Percentiles rank a stretch among this genome's conserved stretches.
Conservation (phyloP, 2,329 filamentous ascomycete genomes). For the Monosporascus cannonballus region DNA sequence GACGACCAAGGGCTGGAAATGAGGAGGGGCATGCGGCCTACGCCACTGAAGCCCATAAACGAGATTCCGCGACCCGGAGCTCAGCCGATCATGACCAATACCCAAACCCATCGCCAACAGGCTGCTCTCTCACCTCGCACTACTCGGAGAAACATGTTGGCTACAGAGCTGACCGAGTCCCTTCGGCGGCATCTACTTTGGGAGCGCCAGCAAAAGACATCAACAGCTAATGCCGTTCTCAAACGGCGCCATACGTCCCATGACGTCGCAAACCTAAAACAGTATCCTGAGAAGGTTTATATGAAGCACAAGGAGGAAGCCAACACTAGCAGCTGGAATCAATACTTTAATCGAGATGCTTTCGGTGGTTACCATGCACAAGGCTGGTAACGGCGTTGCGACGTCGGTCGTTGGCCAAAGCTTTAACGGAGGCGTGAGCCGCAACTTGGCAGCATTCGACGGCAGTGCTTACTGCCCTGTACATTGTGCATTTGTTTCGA, state of each 20-base stretch:
- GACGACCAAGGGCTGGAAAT: slow-evolving; percentile 59
- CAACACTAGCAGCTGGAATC: slow-evolving; percentile 73
- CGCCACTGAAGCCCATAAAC: slow-evolving; percentile 47
- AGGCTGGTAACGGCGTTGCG: slow-evolving; percentile 60
- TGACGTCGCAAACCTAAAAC: slow-evolving; percentile 81
- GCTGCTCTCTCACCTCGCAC: slow-evolving; percentile 84
- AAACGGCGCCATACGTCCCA: slow-evolving; percentile 88
- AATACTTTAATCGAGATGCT: slow-evolving; percentile 79
- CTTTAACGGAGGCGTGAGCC: slow-evolving; percentile 3
- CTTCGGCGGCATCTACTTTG: slow-evolving; percentile 86
- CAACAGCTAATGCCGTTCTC: slow-evolving; percentile 79
- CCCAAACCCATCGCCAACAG: slow-evolving; percentile 58
- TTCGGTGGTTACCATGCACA: slow-evolving; percentile 74
- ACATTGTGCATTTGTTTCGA: slow-evolving; percentile 20
- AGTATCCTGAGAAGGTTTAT: slow-evolving; percentile 64
- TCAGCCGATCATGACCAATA: slow-evolving; percentile 73
- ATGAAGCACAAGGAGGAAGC: slow-evolving; percentile 52
- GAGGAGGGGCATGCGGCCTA: slow-evolving; percentile 49
- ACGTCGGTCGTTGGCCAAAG: slow-evolving; percentile 6
- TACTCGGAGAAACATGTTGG: slow-evolving; percentile 90
- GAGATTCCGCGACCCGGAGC: slow-evolving; percentile 60
- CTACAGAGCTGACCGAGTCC: slow-evolving; percentile 88
- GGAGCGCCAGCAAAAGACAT: slow-evolving; percentile 92
- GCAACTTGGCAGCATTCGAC: slow-evolving; percentile 7
- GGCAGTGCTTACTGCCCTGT: slow-evolving; percentile 21